These are phyloP conservation scores for Carex myosuroides DNA, from an alignment of 176 grass and related monocot genomes.

Conservation along the genomic window DNA sequence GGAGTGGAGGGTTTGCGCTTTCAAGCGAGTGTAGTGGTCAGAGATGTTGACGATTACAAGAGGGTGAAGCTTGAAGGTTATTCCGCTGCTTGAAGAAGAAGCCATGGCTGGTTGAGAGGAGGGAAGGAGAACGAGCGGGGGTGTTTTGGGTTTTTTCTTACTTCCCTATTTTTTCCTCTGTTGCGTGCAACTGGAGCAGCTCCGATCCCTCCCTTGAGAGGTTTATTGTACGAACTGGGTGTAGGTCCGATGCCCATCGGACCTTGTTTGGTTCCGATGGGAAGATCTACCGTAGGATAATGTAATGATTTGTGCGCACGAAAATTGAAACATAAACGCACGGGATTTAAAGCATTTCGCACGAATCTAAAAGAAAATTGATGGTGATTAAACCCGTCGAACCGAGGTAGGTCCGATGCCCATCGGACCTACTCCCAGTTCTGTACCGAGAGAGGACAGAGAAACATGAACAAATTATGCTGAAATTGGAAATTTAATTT, in stretches of 20 bases:
- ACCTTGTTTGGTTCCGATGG: too few relatives aligned
- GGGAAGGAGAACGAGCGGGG: neutral
- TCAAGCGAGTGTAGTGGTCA: constrained; percentile 95
- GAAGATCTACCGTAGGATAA: too few relatives aligned
- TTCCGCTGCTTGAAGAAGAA: constrained; percentile 71
- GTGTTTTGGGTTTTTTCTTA: constrained; percentile 25
- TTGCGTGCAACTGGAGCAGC: constrained; percentile 11
- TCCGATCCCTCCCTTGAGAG: neutral
- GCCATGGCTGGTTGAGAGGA: neutral
- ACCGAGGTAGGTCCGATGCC: too few relatives aligned
- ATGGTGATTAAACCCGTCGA: too few relatives aligned
- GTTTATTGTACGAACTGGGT: neutral
- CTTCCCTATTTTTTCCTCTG: constrained; percentile 8
- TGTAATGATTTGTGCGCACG: too few relatives aligned
- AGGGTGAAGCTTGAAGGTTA: constrained; percentile 98
- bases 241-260: too few relatives aligned
- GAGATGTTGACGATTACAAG: constrained; percentile 98
- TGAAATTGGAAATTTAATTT: neutral
- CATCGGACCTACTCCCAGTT: too few relatives aligned
- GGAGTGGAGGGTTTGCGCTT: constrained; percentile 59
- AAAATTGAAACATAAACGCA: too few relatives aligned
- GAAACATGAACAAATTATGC: neutral
- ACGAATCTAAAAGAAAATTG: too few relatives aligned
- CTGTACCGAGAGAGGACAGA: neutral
- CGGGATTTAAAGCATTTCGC: too few relatives aligned